Base-by-base conservation (phyloP, 176 grass and related monocot species). In the Poa pratensis region DNA sequence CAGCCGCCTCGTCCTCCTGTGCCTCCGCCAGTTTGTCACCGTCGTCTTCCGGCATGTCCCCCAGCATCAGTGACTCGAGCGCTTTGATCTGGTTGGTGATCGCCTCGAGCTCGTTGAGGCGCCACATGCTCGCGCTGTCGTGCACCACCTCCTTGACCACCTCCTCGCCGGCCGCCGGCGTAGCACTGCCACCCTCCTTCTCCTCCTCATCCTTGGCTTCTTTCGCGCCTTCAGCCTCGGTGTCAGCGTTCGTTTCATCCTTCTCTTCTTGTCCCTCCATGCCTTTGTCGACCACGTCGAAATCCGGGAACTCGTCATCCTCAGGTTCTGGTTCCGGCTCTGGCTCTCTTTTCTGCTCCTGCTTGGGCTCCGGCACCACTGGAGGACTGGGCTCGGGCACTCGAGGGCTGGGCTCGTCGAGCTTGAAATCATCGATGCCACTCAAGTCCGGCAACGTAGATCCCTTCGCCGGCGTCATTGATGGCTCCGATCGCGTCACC, bases 81-180 rank as follows among this genome's bases (percentile, higher is more conserved):
- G 93, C 91, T 49, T 92, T 94, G 72, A 99, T 99, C 83, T 99
- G 93, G 60, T 94, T 87, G 46, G 96, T 94, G 76, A 99, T 99
- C 10, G 90, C 91, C 23, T 96, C 96, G 14, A 99, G 93, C 82
- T 99, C 96, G 20, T 83, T 94, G 50, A 92, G 76, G 27, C 93
- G 91, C 69, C 77, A 89, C 16, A 84, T 77, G 64, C 83, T 92
- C 24, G 90, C 90, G 51, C 82, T 94, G 84, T 94, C 93, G 69
- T 86, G 75, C 78, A 99, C 93, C 15, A 96, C 90, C 89, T 96
- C 91, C 85, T 99, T 96, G 58, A 99, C 91, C 35, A 99, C 91
- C 87, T 99, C 96, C 7, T 88, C 94, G 27, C 88, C 82, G 24
- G 35, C 82, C 6, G 75, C 81, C 9, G 40, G 48, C 5, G 83